phyloP scores from a whole-genome alignment of 1,284 basidiomycete genomes.

The Pseudozyma sp. region DNA sequence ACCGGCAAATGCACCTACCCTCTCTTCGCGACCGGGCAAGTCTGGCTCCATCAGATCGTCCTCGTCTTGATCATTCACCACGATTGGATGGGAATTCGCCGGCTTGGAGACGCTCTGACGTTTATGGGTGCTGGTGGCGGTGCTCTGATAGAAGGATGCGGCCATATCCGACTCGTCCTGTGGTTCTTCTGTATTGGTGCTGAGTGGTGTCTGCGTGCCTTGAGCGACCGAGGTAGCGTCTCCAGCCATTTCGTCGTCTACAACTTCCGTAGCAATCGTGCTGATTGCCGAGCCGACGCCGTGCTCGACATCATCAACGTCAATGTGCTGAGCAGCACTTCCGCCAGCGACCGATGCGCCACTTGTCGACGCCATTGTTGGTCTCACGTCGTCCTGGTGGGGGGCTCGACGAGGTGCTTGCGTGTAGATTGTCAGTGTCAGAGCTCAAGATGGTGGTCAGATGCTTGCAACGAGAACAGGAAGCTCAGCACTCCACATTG shows the following conservation, averaged over 20 bases:
- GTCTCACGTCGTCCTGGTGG: too few species aligned
- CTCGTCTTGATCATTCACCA: slow-evolving; percentile 27
- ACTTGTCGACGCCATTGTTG: slow-evolving; percentile 27
- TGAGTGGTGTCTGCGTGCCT: slow-evolving; percentile 25
- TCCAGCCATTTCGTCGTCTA: slow-evolving; percentile 26
- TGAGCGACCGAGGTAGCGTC: slow-evolving; percentile 14
- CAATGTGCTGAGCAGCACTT: slow-evolving; percentile 17
- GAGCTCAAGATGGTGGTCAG: background rate
- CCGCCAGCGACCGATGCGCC: slow-evolving; percentile 7
- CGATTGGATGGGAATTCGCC: background rate
- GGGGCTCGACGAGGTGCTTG: too few species aligned
- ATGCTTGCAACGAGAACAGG: background rate
- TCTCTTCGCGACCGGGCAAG: slow-evolving; percentile 23
- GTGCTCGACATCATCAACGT: slow-evolving; percentile 18
- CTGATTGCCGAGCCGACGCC: slow-evolving; percentile 2
- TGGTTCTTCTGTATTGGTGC: slow-evolving; percentile 9
- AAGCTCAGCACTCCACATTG: background rate
- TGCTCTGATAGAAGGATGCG: slow-evolving; percentile 25
- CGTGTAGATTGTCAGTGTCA: too few species aligned
- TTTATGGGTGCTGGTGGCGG: slow-evolving; percentile 16
- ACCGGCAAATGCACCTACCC: slow-evolving; percentile 8
- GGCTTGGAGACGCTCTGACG: slow-evolving; percentile 13
- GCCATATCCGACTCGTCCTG: slow-evolving; percentile 31
- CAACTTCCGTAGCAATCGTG: background rate
- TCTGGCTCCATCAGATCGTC: slow-evolving; percentile 32